Evolutionary conservation across 2,329 filamentous ascomycete species (phyloP), one percentile per base, ranked within the genome.

Genomic region (Epichloe brachyelytri): DNA sequence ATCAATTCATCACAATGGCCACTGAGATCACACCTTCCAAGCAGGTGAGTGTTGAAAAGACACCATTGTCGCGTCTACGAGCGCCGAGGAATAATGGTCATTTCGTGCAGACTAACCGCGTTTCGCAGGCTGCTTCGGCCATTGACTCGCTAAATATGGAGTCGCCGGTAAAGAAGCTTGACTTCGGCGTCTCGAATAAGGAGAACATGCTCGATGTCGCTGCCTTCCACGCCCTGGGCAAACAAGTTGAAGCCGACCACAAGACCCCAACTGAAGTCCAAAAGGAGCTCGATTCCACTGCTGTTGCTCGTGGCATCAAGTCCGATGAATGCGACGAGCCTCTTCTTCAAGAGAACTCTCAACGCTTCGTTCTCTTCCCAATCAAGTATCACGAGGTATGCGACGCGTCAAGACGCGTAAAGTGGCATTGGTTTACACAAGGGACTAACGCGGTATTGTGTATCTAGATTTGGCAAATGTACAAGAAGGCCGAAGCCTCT

Each of bases 341-440:
- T 52, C 77, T 98, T 49, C 82, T 98, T 6, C 86, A 89, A 68
- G 93, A 97, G 74, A 98, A 98, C 74, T 85, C 89, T 56, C 82
- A 95, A 60, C 87, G 93, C 62, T 98, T 98, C 65, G 93, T 98
- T 53, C 79, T 98, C 56, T 98, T 98, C 74, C 93, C 93, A 59
- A 95, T 98, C 71, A 96, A 96, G 78, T 96, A 97, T 74, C 90
- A 97, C 65, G 91, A 97, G 85, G 91, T 96, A 73, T 71, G 88
- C 79, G 59, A 72, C 72, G 70, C 70, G 69, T 68, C 58, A 65
- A 70, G 60, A 83, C 85, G 85, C 83, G 84, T 88, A 77, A 77
- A 85, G 77, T 84, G 77, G 62, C 49, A 41, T 54, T 57, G 22
- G 11, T 37, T 36, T 41, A 15, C 11, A 19, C 37, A 3, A 47